Percentiles rank a stretch among this genome's conserved stretches.
phyloP scores from a whole-genome alignment of 2,329 filamentous ascomycete genomes.

The Sporothrix protearum region DNA sequence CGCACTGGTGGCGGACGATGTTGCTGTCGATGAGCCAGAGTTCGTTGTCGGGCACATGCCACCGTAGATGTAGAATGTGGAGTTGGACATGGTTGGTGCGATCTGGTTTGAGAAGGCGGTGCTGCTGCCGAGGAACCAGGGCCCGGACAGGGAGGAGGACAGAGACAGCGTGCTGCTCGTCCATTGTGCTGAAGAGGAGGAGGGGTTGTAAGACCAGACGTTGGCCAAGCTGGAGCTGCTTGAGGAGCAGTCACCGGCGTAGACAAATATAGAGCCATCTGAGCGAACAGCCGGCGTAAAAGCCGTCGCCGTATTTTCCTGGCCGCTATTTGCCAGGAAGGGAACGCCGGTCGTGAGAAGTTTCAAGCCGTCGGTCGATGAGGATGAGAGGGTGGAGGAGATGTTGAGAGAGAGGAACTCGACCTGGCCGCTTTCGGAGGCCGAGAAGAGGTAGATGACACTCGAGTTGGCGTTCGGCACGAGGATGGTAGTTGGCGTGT shows the following conservation, averaged over 20 bases:
- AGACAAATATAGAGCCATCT: constrained; percentile 68
- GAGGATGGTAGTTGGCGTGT: constrained; percentile 72
- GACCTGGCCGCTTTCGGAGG: constrained; percentile 42
- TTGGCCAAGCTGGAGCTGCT: constrained; percentile 30
- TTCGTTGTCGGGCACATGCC: constrained; percentile 71
- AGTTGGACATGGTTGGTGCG: constrained; percentile 50
- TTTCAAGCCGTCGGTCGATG: constrained; percentile 39
- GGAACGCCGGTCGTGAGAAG: constrained; percentile 57
- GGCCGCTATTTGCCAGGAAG: constrained; percentile 52
- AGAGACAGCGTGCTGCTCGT: constrained; percentile 2
- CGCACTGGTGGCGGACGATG: constrained; percentile 34
- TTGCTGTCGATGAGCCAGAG: constrained; percentile 28
- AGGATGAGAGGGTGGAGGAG: constrained; percentile 52
- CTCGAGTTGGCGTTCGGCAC: constrained; percentile 47
- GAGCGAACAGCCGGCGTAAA: constrained; percentile 66
- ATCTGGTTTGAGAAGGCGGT: constrained; percentile 66
- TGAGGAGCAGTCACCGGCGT: constrained; percentile 67
- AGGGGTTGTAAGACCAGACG: constrained; percentile 63
- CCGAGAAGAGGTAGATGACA: constrained; percentile 65
- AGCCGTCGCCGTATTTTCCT: constrained; percentile 44
- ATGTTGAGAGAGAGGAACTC: constrained; percentile 64
- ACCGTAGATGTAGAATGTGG: constrained; percentile 71
- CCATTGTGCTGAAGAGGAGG: constrained; percentile 11
- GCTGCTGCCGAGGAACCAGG: constrained; percentile 52
- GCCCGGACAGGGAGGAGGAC: constrained; percentile 32